Base-by-base conservation (phyloP, 1,284 basidiomycete species). In the Golubevia pallescens region DNA sequence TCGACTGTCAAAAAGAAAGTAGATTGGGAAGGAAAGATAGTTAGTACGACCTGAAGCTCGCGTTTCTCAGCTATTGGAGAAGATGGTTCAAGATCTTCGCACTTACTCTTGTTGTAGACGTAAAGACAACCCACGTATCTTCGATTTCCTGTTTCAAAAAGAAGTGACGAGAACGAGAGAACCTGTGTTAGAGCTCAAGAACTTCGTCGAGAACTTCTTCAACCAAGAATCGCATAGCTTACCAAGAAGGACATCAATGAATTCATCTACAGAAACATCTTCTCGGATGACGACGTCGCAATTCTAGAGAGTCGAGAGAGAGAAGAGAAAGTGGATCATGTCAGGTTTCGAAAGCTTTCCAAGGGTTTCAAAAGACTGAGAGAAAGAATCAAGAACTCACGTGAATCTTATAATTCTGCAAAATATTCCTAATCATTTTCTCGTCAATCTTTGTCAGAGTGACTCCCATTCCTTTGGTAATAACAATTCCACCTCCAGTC, bases 401-500 rank as follows among this genome's bases (percentile, higher is more conserved):
- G 65, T 80, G 78, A 64, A 82, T 78, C 68, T 80, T 80, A 72
- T 82, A 82, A 2, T 75, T 75, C 68, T 93, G 93, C 51, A 97
- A 87, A 70, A 99, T 95, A 3, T 93, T 93, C 61, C 94, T 89
- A 75, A 98, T 93, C 10, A 94, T 97, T 86, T 93, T 93, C 85
- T 97, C 95, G 84, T 98, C 94, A 1, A 94, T 97, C 85, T 92
- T 93, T 0, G 95, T 98, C 69, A 98, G 87, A 78, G 95, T 97
- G 32, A 97, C 93, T 48, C 78, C 78, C 77, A 78, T 79, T 6
- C 76, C 77, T 65, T 80, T 79, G 32, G 77, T 77, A 62, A 97
- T 93, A 63, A 76, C 80, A 65, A 86, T 86, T 2, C 95, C 95
- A 63, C 95, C 95, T 5, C 93, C 95, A 6, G 92, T 92, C 86